Evolutionary conservation across 768 basidiomycete species (phyloP).

Genomic region (Boletus vermiculosoides): DNA sequence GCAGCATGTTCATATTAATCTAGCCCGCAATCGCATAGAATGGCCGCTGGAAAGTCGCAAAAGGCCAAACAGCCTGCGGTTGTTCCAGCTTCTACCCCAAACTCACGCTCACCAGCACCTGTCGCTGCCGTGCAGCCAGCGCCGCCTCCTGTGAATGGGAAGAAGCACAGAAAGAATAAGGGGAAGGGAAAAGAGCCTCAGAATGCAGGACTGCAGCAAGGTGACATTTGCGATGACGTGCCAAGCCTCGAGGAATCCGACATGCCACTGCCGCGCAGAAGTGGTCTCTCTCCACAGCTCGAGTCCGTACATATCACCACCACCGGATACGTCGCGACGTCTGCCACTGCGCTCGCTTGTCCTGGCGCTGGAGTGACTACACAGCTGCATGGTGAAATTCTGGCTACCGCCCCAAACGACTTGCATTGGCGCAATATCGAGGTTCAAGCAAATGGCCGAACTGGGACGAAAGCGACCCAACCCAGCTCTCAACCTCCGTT

Average conservation of each 20-base stretch:
- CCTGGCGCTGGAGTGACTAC: constrained; percentile 33
- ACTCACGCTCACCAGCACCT: constrained; percentile 10
- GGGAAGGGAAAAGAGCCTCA: constrained; percentile 37
- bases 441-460: constrained; percentile 26
- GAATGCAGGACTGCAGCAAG: constrained; percentile 6
- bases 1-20: constrained; percentile 17
- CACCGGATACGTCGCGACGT: constrained; percentile 42
- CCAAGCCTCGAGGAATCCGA: constrained; percentile 24
- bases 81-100: constrained; percentile 6
- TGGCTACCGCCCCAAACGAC: constrained; percentile 61
- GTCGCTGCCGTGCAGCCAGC: constrained; percentile 7
- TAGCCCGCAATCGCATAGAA: constrained; percentile 20
- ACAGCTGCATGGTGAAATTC: constrained; percentile 55
- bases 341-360: constrained; percentile 32
- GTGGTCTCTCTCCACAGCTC: constrained; percentile 45
- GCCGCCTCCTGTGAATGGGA: constrained; percentile 18
- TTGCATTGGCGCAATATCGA: constrained; percentile 48
- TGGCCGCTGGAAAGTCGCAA: constrained; percentile 31
- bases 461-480: constrained; percentile 26
- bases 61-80: constrained; percentile 21
- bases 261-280: constrained; percentile 21
- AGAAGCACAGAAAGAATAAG: constrained; percentile 49
- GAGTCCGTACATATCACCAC: constrained; percentile 49
- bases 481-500: constrained; percentile 17
- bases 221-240: constrained; percentile 25